These are phyloP conservation scores for Aureobasidium sp. DNA, from an alignment of 2,329 filamentous ascomycete genomes.

Conservation along the genomic window DNA sequence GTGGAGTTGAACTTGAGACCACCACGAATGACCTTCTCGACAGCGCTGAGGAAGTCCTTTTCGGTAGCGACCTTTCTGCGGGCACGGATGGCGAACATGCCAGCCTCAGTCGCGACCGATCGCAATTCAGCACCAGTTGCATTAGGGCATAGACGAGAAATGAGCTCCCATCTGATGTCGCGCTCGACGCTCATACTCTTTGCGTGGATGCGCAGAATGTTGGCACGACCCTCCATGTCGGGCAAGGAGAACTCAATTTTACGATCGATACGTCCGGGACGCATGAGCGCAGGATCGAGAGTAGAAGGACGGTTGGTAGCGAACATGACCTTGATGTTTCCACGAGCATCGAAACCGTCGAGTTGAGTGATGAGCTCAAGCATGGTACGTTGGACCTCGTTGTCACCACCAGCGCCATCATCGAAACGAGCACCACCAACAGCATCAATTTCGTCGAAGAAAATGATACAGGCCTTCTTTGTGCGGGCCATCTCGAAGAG, in stretches of 20 bases:
- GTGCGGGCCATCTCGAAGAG: slow-evolving; percentile 99
- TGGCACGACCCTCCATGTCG: slow-evolving; percentile 93
- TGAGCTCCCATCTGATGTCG: slow-evolving; percentile 98
- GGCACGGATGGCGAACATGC: slow-evolving; percentile 95
- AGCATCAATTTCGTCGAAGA: slow-evolving; percentile 97
- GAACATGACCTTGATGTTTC: slow-evolving; percentile 99
- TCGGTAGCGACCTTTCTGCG: slow-evolving; percentile 95
- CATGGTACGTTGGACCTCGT: slow-evolving; percentile 97
- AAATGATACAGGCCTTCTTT: slow-evolving; percentile 99
- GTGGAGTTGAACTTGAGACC: slow-evolving; percentile 99
- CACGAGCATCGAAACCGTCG: slow-evolving; percentile 90
- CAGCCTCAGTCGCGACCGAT: slow-evolving; percentile 94
- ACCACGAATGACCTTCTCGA: slow-evolving; percentile 99
- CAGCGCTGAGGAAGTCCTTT: slow-evolving; percentile 96
- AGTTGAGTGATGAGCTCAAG: slow-evolving; percentile 94
- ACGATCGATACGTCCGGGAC: slow-evolving; percentile 92
- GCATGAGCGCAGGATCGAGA: slow-evolving; percentile 92
- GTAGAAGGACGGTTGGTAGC: slow-evolving; percentile 95
- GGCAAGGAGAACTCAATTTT: slow-evolving; percentile 99
- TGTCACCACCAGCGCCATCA: slow-evolving; percentile 92
- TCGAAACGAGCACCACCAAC: slow-evolving; percentile 95
- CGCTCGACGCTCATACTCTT: slow-evolving; percentile 99
- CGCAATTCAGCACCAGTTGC: slow-evolving; percentile 92
- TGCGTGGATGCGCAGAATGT: slow-evolving; percentile 95
- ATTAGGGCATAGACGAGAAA: slow-evolving; percentile 94